Evolutionary conservation across 2,329 filamentous ascomycete genomes (phyloP).

Genomic region (Penicillium vulpinum): DNA sequence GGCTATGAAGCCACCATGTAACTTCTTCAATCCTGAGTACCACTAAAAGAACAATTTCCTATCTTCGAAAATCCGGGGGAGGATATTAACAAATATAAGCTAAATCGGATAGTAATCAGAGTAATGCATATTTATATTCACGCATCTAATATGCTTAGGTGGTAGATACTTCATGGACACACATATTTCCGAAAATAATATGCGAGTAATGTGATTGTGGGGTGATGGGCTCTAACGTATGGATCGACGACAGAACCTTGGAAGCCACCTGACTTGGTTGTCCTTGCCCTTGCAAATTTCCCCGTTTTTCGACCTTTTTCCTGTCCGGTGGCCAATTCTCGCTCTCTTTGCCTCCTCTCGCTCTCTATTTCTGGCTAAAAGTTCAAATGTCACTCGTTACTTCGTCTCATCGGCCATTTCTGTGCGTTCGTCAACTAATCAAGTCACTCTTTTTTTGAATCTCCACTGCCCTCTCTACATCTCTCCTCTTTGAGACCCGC

Average conservation of each 20-base stretch:
- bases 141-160: no score
- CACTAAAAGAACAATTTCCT: background rate
- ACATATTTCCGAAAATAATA: no score
- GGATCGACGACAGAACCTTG: background rate
- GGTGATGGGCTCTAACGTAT: background rate
- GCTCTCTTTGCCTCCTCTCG: no score
- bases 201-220: background rate
- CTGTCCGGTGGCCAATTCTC: background rate
- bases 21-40: background rate
- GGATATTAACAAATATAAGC: background rate
- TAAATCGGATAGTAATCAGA: background rate
- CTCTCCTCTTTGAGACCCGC: background rate
- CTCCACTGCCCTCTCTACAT: background rate
- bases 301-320: background rate
- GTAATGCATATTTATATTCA: background rate
- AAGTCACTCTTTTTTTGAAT: background rate
- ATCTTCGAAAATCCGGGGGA: background rate
- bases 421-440: background rate
- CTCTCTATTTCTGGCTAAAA: background rate
- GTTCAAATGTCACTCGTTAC: slow-evolving; percentile 8
- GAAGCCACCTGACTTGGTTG: slow-evolving; percentile 4
- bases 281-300: background rate
- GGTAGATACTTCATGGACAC: no score
- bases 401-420: background rate
- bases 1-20: background rate